Base-by-base conservation (phyloP, 1,284 basidiomycete species). In the Albatrellus sp. region DNA sequence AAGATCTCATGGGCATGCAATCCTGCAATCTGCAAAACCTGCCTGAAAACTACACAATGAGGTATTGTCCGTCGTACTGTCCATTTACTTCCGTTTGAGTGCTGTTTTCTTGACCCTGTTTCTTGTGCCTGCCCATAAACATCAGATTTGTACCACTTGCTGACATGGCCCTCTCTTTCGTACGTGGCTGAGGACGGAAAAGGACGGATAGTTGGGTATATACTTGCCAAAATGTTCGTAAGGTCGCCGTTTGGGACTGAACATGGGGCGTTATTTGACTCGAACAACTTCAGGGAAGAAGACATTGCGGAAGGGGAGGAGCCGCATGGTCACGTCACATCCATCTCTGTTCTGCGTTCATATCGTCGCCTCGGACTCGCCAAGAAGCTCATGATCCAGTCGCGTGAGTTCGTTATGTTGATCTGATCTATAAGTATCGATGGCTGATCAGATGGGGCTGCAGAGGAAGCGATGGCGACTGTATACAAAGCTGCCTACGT, bases 101-200 rank as follows among this genome's bases (percentile, higher is more conserved):
- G 7, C 24, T 4, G 24, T 24, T 24, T 24, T 48, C 40, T 8
- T 16, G 38, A 34, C 24, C 11, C 42, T 37, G 13, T 7, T 38
- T 29, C 40, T 20, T 12, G 4, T 37, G 39, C 29, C 37, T 32
- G 31, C 37, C 13, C 7, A 7, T 31, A 37, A 28, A 2, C 8
- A 8, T 39, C 44, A 96, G 92, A 94, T 70, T 71, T 91, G 42
- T 91, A 90, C 60, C 90, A 94, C 58, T 72, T 79, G 6, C 65
- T 93, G 56, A 90, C 84, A 8, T 98, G 93, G 93, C 93, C 93
- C 1, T 82, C 90, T 52, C 71, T 97, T 17, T 94, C 90, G 2
- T 98, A 87, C 59, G 90, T 98, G 14, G 93, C 92, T 0, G 90
- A 94, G 57, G 90, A 94, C 56, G 75, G 80, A 48, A 81, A 81